A percentile compares a stretch with the other conserved stretches of the same genome.
phyloP scores from a whole-genome alignment of 345 rosid species.

The Microcos paniculata region DNA sequence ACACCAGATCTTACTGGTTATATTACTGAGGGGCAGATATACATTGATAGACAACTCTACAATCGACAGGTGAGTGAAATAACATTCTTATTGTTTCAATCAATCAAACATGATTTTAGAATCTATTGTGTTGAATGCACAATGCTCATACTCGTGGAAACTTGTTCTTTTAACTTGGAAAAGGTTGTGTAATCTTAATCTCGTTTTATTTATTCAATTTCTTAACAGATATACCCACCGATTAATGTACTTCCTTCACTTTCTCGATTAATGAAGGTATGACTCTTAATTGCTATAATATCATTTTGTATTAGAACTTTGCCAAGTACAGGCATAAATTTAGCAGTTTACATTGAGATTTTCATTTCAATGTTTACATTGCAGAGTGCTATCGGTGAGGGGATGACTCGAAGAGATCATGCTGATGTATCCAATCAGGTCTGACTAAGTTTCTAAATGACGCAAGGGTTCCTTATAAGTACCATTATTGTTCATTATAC shows the following conservation, averaged over 20 bases:
- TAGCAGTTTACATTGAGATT: conserved; percentile 1
- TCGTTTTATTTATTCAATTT: not conserved
- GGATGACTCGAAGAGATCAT: conserved; percentile 96
- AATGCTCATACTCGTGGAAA: not conserved
- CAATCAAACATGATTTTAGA: not conserved
- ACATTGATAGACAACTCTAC: conserved; percentile 78
- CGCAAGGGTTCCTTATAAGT: not conserved
- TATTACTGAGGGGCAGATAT: conserved; percentile 94
- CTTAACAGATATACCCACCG: conserved; percentile 90
- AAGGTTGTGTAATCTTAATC: not conserved
- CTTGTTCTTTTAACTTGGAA: not conserved
- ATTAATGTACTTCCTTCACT: conserved; percentile 96
- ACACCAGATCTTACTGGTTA: conserved; percentile 99
- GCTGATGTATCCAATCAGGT: conserved; percentile 97
- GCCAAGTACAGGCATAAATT: not conserved
- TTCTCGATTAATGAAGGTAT: conserved; percentile 98
- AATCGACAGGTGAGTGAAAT: conserved; percentile 60
- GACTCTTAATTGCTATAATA: not conserved
- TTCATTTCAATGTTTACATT: not conserved
- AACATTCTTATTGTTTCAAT: not conserved
- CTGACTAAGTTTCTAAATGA: conserved; percentile 3
- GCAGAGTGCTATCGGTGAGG: conserved; percentile 98
- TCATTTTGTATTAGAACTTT: not conserved
- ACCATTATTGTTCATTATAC: not conserved
- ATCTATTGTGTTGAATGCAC: not conserved